A percentile compares a stretch with the other conserved stretches of the same genome.
Evolutionary conservation across 345 rosid species (phyloP).

Genomic region (Salix exigua): DNA sequence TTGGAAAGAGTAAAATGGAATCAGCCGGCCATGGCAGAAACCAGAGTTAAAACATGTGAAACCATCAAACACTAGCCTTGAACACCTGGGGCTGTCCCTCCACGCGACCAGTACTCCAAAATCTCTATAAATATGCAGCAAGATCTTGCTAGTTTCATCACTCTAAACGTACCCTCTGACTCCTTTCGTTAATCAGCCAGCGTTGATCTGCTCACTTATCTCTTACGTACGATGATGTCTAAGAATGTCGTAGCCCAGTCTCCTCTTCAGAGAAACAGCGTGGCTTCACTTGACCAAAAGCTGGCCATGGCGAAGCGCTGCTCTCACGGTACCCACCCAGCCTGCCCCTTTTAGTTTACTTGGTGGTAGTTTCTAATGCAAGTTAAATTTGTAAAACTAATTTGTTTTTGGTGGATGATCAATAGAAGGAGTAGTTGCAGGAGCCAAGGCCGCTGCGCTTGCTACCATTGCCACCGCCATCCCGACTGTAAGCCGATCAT

Average conservation of each 20-base stretch:
- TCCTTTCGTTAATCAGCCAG: not conserved
- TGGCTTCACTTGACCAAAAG: slow-evolving; percentile 54
- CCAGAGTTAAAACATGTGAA: slow-evolving; percentile 29
- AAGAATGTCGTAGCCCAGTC: slow-evolving; percentile 44
- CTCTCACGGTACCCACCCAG: slow-evolving; percentile 38
- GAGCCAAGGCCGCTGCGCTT: slow-evolving; percentile 79
- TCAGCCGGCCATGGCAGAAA: slow-evolving; percentile 20
- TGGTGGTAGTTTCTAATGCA: not conserved
- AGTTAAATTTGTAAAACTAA: not conserved
- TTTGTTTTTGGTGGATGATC: slow-evolving; percentile 9
- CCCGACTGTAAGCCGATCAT: slow-evolving; percentile 54
- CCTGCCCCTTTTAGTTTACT: not conserved
- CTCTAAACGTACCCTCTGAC: not conserved
- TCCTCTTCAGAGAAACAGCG: slow-evolving; percentile 36
- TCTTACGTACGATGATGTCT: slow-evolving; percentile 30
- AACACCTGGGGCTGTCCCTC: slow-evolving; percentile 12
- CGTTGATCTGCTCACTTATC: not conserved
- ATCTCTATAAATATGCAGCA: slow-evolving; percentile 22
- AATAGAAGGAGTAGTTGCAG: slow-evolving; percentile 78
- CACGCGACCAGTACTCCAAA: not conserved
- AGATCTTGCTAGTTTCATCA: not conserved
- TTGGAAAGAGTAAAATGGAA: not conserved
- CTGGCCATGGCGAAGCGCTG: slow-evolving; percentile 61
- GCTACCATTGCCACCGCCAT: slow-evolving; percentile 66
- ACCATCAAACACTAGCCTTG: slow-evolving; percentile 31